phyloP scores from a whole-genome alignment of 176 grass and related monocot species.

The Tillandsia leiboldiana region DNA sequence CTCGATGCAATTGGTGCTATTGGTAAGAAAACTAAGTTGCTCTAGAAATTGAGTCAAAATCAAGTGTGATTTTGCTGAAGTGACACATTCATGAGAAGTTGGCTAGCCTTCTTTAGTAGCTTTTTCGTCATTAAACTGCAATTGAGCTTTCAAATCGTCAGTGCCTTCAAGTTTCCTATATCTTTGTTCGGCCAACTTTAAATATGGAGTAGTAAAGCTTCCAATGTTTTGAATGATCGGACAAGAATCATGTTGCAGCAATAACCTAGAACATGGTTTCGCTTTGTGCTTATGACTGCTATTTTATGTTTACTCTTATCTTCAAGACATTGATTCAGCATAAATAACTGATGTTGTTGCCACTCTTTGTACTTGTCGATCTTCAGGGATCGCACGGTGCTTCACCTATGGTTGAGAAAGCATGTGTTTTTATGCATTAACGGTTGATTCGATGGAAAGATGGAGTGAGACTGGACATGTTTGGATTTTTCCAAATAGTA shows the following conservation, averaged over 20 bases:
- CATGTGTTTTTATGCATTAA: too few species aligned
- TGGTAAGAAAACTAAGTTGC: too few species aligned
- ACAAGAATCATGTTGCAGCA: background rate
- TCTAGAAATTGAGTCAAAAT: too few species aligned
- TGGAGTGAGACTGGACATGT: background rate
- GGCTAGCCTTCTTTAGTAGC: too few species aligned
- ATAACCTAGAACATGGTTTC: background rate
- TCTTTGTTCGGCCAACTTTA: too few species aligned
- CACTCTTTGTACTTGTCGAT: background rate
- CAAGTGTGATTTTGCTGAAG: too few species aligned
- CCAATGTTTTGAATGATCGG: background rate
- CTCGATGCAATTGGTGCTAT: too few species aligned
- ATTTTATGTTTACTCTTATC: background rate
- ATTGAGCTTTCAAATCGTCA: too few species aligned
- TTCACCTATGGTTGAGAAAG: too few species aligned
- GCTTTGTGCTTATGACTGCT: background rate
- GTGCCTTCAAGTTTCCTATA: background rate
- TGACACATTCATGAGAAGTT: too few species aligned
- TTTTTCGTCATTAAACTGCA: too few species aligned
- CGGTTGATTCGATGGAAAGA: too few species aligned
- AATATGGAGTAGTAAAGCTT: background rate
- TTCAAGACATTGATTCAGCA: background rate
- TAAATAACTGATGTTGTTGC: slow-evolving; percentile 4
- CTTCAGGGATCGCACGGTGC: slow-evolving; percentile 74
- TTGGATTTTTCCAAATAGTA: background rate